These are phyloP conservation scores for Fomitopsis schrenkii DNA, from an alignment of 1,284 basidiomycete species.

Conservation along the genomic window DNA sequence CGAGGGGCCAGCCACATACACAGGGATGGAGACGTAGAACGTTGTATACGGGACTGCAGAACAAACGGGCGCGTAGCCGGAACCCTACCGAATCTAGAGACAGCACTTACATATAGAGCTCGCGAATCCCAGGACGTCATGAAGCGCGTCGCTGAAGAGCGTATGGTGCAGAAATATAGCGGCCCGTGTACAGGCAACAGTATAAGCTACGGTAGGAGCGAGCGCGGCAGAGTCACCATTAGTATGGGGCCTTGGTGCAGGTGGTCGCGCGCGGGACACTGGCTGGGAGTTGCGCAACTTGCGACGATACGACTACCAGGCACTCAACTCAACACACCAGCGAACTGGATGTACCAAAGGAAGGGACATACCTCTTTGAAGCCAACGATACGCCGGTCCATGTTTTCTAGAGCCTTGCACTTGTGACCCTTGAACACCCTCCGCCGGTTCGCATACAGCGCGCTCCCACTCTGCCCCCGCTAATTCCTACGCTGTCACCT, in stretches of 20 bases:
- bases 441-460: conserved; percentile 68
- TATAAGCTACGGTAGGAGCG: no score
- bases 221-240: neutral
- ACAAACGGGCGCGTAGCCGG: neutral
- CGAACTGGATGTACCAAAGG: conserved; percentile 8
- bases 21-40: no score
- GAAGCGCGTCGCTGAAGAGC: no score
- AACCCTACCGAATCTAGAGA: neutral
- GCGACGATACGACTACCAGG: conserved; percentile 18
- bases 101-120: no score
- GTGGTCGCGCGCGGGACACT: conserved; percentile 13
- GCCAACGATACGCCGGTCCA: conserved; percentile 55
- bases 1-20: neutral
- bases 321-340: neutral
- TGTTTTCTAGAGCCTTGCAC: conserved; percentile 61
- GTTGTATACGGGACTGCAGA: no score
- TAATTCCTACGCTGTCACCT: conserved; percentile 42
- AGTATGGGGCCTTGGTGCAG: conserved; percentile 11
- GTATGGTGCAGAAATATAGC: neutral
- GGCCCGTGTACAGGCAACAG: neutral
- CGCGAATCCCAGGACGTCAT: no score
- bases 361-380: conserved; percentile 55
- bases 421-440: conserved; percentile 86
- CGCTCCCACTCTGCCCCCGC: conserved; percentile 35
- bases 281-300: conserved; percentile 20